Percentiles rank a stretch among this genome's conserved stretches.
These are phyloP conservation scores for Starmerella vitae DNA, from an alignment of 805 yeast genomes.

Conservation along the genomic window DNA sequence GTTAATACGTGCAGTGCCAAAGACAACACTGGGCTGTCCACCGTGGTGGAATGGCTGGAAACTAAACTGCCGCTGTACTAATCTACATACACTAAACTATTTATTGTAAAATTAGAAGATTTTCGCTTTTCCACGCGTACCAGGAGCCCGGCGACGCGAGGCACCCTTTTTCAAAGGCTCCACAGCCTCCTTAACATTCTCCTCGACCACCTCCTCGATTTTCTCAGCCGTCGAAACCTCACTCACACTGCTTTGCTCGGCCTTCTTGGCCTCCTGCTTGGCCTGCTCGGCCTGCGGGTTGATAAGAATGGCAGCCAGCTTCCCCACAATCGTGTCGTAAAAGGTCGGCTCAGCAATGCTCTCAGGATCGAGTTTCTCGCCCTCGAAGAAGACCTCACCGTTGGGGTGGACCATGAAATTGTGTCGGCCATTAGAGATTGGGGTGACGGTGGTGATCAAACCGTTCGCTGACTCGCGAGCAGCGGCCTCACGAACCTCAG, in stretches of 20 bases:
- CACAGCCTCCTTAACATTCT: slow-evolving; percentile 8
- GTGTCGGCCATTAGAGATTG: slow-evolving; percentile 24
- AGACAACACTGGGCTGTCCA: slow-evolving; percentile 2
- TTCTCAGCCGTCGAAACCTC: slow-evolving; percentile 11
- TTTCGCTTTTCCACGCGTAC: slow-evolving; percentile 19
- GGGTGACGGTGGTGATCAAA: slow-evolving; percentile 22
- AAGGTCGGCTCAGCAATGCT: slow-evolving; percentile 26
- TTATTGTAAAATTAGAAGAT: slow-evolving; percentile 7
- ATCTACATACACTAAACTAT: not conserved
- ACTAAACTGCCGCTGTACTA: slow-evolving; percentile 8
- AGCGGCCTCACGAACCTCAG: slow-evolving; percentile 25
- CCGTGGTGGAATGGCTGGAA: slow-evolving; percentile 11
- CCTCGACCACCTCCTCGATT: slow-evolving; percentile 16
- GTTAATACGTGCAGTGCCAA: slow-evolving; percentile 11
- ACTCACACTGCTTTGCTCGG: not conserved
- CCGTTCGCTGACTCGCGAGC: slow-evolving; percentile 21
- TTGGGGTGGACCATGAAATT: slow-evolving; percentile 26
- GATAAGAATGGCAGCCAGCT: slow-evolving; percentile 9
- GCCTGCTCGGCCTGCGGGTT: slow-evolving; percentile 12
- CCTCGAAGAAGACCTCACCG: slow-evolving; percentile 25
- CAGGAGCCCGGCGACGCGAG: slow-evolving; percentile 19
- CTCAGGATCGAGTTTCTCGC: slow-evolving; percentile 22
- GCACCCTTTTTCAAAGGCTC: slow-evolving; percentile 18
- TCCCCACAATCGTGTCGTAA: slow-evolving; percentile 25
- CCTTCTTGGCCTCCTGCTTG: not conserved